A percentile compares a stretch with the other conserved stretches of the same genome.
Evolutionary conservation across 2,329 filamentous ascomycete species (phyloP).

Genomic region (Alternaria triticimaculans): DNA sequence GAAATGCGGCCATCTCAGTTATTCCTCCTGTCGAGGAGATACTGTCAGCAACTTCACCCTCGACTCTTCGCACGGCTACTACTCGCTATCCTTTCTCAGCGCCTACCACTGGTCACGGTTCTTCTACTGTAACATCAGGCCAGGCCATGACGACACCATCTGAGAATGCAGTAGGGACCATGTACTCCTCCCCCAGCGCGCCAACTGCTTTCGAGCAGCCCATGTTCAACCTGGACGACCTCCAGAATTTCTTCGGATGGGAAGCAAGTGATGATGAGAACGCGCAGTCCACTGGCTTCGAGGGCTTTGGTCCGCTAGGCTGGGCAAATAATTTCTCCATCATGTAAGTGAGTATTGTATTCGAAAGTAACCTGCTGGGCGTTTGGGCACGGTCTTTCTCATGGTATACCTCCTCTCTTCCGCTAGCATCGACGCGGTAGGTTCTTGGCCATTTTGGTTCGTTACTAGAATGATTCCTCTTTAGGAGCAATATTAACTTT

Average conservation of each 20-base stretch:
- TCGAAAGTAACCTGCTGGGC: background rate
- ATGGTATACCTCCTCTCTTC: background rate
- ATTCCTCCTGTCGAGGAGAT: constrained; percentile 24
- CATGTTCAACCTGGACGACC: constrained; percentile 40
- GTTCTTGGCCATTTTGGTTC: background rate
- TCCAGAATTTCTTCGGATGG: constrained; percentile 45
- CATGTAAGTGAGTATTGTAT: constrained; percentile 21
- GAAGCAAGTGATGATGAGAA: constrained; percentile 33
- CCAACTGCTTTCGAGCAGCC: constrained; percentile 29
- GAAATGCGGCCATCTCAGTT: constrained; percentile 16
- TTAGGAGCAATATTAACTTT: background rate
- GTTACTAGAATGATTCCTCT: background rate
- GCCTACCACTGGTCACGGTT: constrained; percentile 2
- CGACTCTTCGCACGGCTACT: constrained; percentile 15
- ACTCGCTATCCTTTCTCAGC: constrained; percentile 20
- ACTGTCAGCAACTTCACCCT: constrained; percentile 12
- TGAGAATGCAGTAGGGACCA: constrained; percentile 14
- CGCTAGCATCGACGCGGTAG: background rate
- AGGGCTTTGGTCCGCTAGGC: constrained; percentile 38
- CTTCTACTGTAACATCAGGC: constrained; percentile 14
- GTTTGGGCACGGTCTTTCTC: background rate
- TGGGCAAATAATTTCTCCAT: constrained; percentile 39
- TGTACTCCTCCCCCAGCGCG: constrained; percentile 18
- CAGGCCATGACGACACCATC: background rate
- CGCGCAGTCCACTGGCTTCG: constrained; percentile 36